phyloP scores from a whole-genome alignment of 768 basidiomycete genomes.

The Boletellus ananas region DNA sequence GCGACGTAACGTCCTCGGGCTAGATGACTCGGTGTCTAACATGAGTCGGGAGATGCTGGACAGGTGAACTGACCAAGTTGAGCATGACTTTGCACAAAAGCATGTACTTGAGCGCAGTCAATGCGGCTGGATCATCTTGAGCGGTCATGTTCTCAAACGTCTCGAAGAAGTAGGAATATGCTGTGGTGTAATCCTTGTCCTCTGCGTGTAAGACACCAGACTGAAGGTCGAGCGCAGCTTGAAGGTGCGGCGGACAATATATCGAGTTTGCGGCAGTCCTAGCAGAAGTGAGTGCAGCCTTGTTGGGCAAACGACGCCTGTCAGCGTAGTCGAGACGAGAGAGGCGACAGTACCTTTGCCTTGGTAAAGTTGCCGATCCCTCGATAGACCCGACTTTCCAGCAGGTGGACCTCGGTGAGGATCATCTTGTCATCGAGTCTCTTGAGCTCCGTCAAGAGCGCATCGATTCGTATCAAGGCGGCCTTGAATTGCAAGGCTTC shows the following conservation, averaged over 20 bases:
- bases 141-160: conserved; percentile 85
- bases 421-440: conserved; percentile 97
- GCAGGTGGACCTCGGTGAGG: conserved; percentile 91
- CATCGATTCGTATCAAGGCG: conserved; percentile 78
- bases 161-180: conserved; percentile 96
- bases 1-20: conserved; percentile 91
- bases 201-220: conserved; percentile 88
- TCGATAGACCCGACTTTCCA: conserved; percentile 89
- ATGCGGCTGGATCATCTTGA: conserved; percentile 71
- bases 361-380: conserved; percentile 87
- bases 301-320: background rate
- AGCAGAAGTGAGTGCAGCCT: conserved; percentile 87
- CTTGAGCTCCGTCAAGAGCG: conserved; percentile 87
- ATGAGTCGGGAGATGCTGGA: background rate
- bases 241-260: conserved; percentile 79
- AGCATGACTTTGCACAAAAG: conserved; percentile 98
- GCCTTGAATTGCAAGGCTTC: conserved; percentile 73
- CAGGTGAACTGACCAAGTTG: conserved; percentile 61
- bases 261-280: conserved; percentile 94
- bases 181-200: conserved; percentile 97
- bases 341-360: conserved; percentile 59
- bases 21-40: conserved; percentile 28
- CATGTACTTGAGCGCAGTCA: conserved; percentile 96
- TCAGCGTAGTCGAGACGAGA: background rate
- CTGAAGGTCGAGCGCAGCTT: conserved; percentile 60